Evolutionary conservation across 805 yeast species (phyloP).

Genomic region (Ogataea thermomethanolica): DNA sequence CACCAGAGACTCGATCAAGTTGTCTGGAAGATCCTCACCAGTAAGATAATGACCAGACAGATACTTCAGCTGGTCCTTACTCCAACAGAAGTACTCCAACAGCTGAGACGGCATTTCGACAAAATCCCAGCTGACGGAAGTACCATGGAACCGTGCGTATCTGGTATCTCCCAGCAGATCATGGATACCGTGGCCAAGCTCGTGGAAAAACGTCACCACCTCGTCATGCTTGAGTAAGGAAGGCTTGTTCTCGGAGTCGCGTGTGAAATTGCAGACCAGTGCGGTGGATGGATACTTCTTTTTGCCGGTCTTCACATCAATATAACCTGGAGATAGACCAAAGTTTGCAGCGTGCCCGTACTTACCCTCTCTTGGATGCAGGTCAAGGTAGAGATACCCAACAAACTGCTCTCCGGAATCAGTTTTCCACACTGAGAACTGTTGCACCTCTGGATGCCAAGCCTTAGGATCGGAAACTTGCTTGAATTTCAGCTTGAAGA

Average conservation of each 20-base stretch:
- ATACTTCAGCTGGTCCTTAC: constrained; percentile 50
- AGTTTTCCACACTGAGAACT: constrained; percentile 66
- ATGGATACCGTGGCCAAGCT: constrained; percentile 87
- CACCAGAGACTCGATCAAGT: constrained; percentile 54
- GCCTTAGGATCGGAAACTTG: constrained; percentile 44
- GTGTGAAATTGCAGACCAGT: constrained; percentile 80
- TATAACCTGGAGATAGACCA: constrained; percentile 58
- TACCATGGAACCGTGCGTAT: constrained; percentile 70
- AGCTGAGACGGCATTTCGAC: constrained; percentile 91
- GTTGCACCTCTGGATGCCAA: constrained; percentile 81
- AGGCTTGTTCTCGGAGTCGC: constrained; percentile 66
- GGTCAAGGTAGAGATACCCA: constrained; percentile 77
- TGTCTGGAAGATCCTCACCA: constrained; percentile 54
- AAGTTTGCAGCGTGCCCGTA: constrained; percentile 89
- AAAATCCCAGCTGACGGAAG: constrained; percentile 77
- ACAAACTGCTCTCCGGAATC: constrained; percentile 58
- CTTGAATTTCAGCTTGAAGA: constrained; percentile 66
- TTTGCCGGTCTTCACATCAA: constrained; percentile 40
- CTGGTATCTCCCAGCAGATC: constrained; percentile 64
- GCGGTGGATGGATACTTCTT: constrained; percentile 69
- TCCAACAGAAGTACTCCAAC: constrained; percentile 89
- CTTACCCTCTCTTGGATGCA: constrained; percentile 84
- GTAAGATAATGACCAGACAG: constrained; percentile 63
- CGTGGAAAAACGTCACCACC: constrained; percentile 84
- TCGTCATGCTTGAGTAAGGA: constrained; percentile 74